Conservation (phyloP, 208 protist species). For the Leishmania arabica region DNA sequence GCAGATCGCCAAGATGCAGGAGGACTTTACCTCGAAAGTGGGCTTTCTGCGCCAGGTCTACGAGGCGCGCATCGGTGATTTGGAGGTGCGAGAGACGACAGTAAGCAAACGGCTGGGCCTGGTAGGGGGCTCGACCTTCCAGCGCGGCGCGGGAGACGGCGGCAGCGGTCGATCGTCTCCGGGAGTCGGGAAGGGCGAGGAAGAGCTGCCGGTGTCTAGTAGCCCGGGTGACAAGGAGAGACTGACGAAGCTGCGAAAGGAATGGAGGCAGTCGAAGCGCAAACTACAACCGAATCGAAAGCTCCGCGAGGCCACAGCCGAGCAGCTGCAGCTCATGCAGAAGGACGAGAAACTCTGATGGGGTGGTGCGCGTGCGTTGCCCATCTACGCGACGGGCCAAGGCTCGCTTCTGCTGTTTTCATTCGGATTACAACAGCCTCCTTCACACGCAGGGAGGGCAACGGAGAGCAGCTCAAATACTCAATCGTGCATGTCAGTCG, state of each 20-base stretch:
- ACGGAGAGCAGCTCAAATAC: not conserved
- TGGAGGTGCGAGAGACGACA: slow-evolving; percentile 83
- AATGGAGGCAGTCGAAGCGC: slow-evolving; percentile 28
- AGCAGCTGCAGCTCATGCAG: slow-evolving; percentile 21
- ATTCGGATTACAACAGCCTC: not conserved
- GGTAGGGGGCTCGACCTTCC: not conserved
- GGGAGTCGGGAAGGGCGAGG: not conserved
- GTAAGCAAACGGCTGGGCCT: slow-evolving; percentile 31
- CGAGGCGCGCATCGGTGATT: slow-evolving; percentile 88
- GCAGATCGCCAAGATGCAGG: slow-evolving; percentile 71
- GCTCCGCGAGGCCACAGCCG: slow-evolving; percentile 29
- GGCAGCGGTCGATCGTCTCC: slow-evolving; percentile 1
- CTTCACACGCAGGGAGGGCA: not conserved
- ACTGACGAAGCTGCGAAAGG: slow-evolving; percentile 38
- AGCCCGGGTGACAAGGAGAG: slow-evolving; percentile 17
- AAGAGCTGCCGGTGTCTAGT: not conserved
- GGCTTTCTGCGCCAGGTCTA: slow-evolving; percentile 90
- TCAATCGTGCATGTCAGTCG: not conserved
- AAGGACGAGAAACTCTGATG: slow-evolving; percentile 11
- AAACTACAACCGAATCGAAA: slow-evolving; percentile 33
- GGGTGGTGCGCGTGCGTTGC: not conserved
- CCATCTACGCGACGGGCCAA: too few relatives aligned
- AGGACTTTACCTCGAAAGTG: slow-evolving; percentile 89
- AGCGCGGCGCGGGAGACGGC: slow-evolving; percentile 3
- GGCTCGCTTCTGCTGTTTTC: not conserved